phyloP scores from a whole-genome alignment of 2,329 filamentous ascomycete genomes.

The Stenocarpella maydis region DNA sequence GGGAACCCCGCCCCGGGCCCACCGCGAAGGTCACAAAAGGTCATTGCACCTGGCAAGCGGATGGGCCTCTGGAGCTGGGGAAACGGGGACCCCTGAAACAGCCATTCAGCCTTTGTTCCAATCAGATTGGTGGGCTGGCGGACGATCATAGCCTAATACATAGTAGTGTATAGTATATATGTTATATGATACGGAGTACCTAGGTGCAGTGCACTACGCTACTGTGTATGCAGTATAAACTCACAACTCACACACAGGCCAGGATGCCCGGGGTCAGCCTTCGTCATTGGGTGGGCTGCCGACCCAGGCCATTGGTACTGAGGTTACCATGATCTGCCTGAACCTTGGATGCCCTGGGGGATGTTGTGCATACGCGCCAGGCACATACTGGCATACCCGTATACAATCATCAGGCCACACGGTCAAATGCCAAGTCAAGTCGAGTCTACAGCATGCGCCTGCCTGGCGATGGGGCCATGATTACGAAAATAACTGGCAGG shows the following conservation, averaged over 20 bases:
- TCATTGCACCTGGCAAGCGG: too few relatives aligned
- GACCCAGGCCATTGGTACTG: slow-evolving; percentile 20
- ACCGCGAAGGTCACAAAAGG: background rate
- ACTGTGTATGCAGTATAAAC: too few relatives aligned
- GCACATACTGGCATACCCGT: too few relatives aligned
- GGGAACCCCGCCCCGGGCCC: slow-evolving; percentile 12
- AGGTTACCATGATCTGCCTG: slow-evolving; percentile 25
- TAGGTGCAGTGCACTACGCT: too few relatives aligned
- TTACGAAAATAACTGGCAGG: slow-evolving; percentile 13
- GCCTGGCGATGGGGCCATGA: background rate
- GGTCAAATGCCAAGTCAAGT: too few relatives aligned
- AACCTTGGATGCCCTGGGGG: slow-evolving; percentile 7
- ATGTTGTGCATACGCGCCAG: slow-evolving; percentile 17
- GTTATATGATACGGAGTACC: too few relatives aligned
- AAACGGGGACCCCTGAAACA: slow-evolving; percentile 15
- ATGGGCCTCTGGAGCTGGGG: too few relatives aligned
- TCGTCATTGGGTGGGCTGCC: slow-evolving; percentile 22
- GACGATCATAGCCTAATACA: background rate
- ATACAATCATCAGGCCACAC: too few relatives aligned
- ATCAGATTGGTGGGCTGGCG: background rate
- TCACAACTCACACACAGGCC: too few relatives aligned
- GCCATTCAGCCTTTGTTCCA: background rate
- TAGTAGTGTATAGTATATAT: too few relatives aligned
- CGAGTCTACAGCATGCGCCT: background rate
- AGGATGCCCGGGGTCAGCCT: too few relatives aligned